Conservation (phyloP, 352 stramenopile species). For the Phytophthora chlamydospora region DNA sequence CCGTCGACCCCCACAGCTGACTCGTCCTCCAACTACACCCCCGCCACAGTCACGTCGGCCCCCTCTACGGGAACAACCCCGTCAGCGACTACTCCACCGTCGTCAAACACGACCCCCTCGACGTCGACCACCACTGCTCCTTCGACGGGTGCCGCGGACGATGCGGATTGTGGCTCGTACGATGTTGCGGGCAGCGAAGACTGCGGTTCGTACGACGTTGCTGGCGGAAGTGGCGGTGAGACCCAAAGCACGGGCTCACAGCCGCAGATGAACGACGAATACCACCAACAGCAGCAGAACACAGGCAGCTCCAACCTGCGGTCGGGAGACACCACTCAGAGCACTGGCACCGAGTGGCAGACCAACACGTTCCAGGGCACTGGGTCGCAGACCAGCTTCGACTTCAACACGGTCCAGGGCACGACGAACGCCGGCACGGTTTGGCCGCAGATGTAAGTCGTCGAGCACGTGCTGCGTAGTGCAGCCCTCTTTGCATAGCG, state of each 20-base stretch:
- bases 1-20: slow-evolving; percentile 10
- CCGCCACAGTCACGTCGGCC: slow-evolving; percentile 2
- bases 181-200: slow-evolving; percentile 3
- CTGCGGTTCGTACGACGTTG: slow-evolving; percentile 13
- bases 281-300: too few relatives aligned
- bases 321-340: background rate
- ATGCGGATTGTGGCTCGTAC: slow-evolving; percentile 19
- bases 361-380: background rate
- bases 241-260: background rate
- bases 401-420: background rate
- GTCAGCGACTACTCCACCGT: slow-evolving; percentile 12
- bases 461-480: background rate
- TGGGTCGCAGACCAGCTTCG: background rate
- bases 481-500: background rate
- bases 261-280: too few relatives aligned
- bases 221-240: slow-evolving; percentile 6
- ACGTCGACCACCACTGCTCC: slow-evolving; percentile 13
- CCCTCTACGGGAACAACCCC: slow-evolving; percentile 4
- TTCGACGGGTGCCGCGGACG: background rate
- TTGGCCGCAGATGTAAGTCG: too few relatives aligned
- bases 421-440: background rate
- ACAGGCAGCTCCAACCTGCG: background rate
- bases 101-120: slow-evolving; percentile 16
- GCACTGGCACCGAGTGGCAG: background rate
- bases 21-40: slow-evolving; percentile 1